Base-by-base conservation (phyloP, 495 filamentous ascomycete species). In the Rhypophila decipiens region DNA sequence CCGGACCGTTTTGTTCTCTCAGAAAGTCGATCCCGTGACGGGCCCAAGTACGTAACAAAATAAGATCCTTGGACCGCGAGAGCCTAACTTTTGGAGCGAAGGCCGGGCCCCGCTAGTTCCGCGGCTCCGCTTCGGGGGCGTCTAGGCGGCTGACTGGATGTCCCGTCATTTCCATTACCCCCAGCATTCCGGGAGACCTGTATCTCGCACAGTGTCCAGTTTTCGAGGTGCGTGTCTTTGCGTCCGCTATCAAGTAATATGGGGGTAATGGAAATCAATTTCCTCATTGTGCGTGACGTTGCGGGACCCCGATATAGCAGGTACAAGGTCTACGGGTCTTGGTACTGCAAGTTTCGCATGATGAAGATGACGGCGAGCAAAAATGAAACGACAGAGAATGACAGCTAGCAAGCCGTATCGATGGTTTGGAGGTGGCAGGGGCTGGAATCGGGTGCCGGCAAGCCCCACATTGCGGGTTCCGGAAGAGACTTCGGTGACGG, bases 201-300 rank as follows among this genome's bases (percentile, higher is more conserved):
- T n/a, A n/a, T 21, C 21, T 4, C 2, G 39, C 11, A 12, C 20
- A 23, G 39, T 42, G 21, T 10, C 27, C 22, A 20, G 24, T 36
- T 24, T 19, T 36, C 17, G 37, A 44, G n/a, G 18, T 38, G 41
- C 21, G 29, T 7, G 50, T 39, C 47, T 27, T 35, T 53, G 59
- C 52, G 38, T 55, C 53, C 52, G 36, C 40, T 20, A 65, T 67
- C 60, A 67, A 53, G 64, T 67, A 67, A 67, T 55, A 51, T 61
- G 57, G 63, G 64, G 64, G 64, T 67, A 68, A 67, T 67, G 47
- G 53, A 67, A 66, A 65, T 29, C 49, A 36, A 29, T 42, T 23
- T 35, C 46, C 19, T 37, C 39, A 10, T 9, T 39, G 21, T 22
- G 35, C 47, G 23, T 58, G 53, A 47, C 33, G 55, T 53, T 49